phyloP scores from a whole-genome alignment of 2,329 filamentous ascomycete species.

The Parasarocladium wereldwijsianum region DNA sequence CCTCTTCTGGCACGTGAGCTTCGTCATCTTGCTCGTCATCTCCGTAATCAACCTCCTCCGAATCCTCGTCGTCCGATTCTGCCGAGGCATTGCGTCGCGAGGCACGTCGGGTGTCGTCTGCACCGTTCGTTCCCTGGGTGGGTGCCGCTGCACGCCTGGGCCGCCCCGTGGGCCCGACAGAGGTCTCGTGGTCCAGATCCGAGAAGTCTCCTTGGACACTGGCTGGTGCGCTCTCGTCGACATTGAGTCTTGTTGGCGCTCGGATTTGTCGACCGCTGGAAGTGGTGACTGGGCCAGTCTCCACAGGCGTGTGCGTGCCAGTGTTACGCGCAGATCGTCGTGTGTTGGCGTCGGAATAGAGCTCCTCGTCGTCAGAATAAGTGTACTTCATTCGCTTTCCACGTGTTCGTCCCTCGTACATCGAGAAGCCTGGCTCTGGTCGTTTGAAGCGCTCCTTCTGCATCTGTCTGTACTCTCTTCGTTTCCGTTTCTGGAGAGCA shows the following conservation, averaged over 20 bases:
- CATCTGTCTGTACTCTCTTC: conserved; percentile 77
- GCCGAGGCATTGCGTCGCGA: conserved; percentile 31
- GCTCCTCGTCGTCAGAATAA: conserved; percentile 77
- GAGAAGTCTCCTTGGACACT: conserved; percentile 30
- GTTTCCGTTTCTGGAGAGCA: conserved; percentile 87
- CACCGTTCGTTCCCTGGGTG: conserved; percentile 35
- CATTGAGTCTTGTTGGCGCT: conserved; percentile 51
- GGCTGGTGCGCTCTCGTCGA: conserved; percentile 35
- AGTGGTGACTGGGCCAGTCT: conserved; percentile 52
- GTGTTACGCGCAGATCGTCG: conserved; percentile 64
- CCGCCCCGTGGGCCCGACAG: conserved; percentile 29
- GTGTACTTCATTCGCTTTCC: conserved; percentile 96
- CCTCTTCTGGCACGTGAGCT: conserved; percentile 47
- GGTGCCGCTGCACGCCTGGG: conserved; percentile 35
- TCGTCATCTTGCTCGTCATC: conserved; percentile 60
- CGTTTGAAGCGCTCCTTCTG: conserved; percentile 79
- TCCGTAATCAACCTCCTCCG: conserved; percentile 54
- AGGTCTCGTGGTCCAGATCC: conserved; percentile 23
- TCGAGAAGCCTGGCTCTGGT: conserved; percentile 76
- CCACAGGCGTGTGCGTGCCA: conserved; percentile 56
- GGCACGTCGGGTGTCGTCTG: conserved; percentile 15
- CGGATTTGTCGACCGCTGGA: conserved; percentile 78
- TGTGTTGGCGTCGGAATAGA: conserved; percentile 47
- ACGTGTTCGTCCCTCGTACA: conserved; percentile 91
- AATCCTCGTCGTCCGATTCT: conserved; percentile 50